These are phyloP conservation scores for Microsporum audouinii DNA, from an alignment of 2,329 filamentous ascomycete species.

Conservation along the genomic window DNA sequence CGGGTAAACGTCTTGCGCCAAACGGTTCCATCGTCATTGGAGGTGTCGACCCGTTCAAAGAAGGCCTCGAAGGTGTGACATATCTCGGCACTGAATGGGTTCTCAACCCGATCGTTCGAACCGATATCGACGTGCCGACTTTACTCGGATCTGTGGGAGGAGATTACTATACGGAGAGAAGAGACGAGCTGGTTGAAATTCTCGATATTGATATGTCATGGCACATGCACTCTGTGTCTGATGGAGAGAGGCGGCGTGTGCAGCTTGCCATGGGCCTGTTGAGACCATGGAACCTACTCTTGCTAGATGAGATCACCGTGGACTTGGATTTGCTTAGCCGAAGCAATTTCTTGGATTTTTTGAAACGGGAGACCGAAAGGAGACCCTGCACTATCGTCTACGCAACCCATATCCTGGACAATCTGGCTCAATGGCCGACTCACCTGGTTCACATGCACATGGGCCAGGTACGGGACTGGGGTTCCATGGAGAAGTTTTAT, in stretches of 20 bases:
- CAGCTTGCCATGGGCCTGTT: constrained; percentile 94
- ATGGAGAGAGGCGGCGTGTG: constrained; percentile 81
- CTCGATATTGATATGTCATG: constrained; percentile 84
- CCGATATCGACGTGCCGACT: constrained; percentile 82
- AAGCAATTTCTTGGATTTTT: constrained; percentile 71
- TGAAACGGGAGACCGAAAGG: constrained; percentile 74
- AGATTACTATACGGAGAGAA: constrained; percentile 64
- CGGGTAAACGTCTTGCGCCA: constrained; percentile 87
- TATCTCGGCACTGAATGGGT: constrained; percentile 98
- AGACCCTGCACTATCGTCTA: constrained; percentile 88
- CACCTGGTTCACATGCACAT: constrained; percentile 94
- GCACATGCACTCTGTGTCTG: constrained; percentile 92
- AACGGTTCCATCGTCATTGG: constrained; percentile 61
- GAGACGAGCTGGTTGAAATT: constrained; percentile 77
- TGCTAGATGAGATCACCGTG: constrained; percentile 94
- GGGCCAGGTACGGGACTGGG: constrained; percentile 79
- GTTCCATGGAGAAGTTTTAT: constrained; percentile 58
- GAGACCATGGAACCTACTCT: constrained; percentile 77
- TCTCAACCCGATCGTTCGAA: constrained; percentile 88
- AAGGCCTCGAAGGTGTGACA: constrained; percentile 82
- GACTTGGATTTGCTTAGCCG: constrained; percentile 82
- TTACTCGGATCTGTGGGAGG: constrained; percentile 79
- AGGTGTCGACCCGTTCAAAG: constrained; percentile 82
- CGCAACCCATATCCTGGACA: constrained; percentile 93
- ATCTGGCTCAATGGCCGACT: constrained; percentile 86